A percentile compares a stretch with the other conserved stretches of the same genome.
Evolutionary conservation across 257 asterid species (phyloP).

Genomic region (Eucommia ulmoides): DNA sequence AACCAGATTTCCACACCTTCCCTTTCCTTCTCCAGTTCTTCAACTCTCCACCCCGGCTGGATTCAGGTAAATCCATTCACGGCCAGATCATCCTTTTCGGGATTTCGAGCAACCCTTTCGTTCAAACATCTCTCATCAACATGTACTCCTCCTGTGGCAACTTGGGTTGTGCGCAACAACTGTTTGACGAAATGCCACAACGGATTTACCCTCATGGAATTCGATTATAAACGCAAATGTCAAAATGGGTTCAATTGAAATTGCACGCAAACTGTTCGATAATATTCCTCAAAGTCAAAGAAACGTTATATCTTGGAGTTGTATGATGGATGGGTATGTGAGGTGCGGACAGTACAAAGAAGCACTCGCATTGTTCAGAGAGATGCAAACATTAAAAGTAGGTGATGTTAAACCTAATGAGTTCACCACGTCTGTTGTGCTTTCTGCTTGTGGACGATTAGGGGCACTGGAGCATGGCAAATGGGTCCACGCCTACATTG

Average conservation of each 20-base stretch:
- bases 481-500: slow-evolving; percentile 4
- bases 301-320: slow-evolving; percentile 14
- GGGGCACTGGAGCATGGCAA: slow-evolving; percentile 13
- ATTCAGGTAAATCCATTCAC: slow-evolving; percentile 7
- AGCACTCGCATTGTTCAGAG: slow-evolving; percentile 7
- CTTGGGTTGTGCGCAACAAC: slow-evolving; percentile 1
- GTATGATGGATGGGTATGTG: slow-evolving; percentile 18
- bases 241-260: slow-evolving; percentile 7
- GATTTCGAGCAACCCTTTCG: slow-evolving; percentile 4
- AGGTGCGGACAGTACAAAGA: slow-evolving; percentile 10
- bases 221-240: slow-evolving; percentile 11
- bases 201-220: slow-evolving; percentile 15
- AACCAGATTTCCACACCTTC: slow-evolving; percentile 13
- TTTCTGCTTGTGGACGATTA: slow-evolving; percentile 15
- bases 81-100: slow-evolving; percentile 6
- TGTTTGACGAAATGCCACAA: slow-evolving; percentile 11
- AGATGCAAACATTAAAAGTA: neutral
- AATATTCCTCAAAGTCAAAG: neutral
- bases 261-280: slow-evolving; percentile 10
- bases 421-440: slow-evolving; percentile 13
- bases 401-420: slow-evolving; percentile 10
- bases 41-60: slow-evolving; percentile 6
- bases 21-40: slow-evolving; percentile 14
- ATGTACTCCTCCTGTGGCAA: slow-evolving; percentile 10
- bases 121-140: slow-evolving; percentile 10